Evolutionary conservation across 192 early-diverging fungal species (phyloP), one percentile per base, ranked within the genome.

Genomic region (Chytriomyces confervae): DNA sequence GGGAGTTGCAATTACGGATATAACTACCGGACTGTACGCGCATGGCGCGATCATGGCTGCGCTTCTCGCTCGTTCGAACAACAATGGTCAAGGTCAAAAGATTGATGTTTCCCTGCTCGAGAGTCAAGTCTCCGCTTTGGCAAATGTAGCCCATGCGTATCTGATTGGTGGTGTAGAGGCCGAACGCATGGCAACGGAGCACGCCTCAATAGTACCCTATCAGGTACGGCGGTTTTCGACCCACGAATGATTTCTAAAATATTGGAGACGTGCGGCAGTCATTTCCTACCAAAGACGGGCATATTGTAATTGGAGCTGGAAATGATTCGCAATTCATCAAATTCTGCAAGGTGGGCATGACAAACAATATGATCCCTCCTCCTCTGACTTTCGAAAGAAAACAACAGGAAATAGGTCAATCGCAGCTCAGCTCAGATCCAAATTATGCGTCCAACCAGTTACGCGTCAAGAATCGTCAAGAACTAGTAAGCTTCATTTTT

Each of bases 1-100:
- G 1, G 97, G 97, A 50, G 97, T 98, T 0, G 97, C 97, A 0
- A 95, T 98, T n/a, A 97, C 95, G 62, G 94, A 93, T 88, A 89
- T 88, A 66, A 81, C 78, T 24, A 86, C 65, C 7, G 95, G 95
- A 7, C 84, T 98, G 1, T 95, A 97, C 72, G 89, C 94, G 9
- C 93, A 97, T 66, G 94, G 94, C 18, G 94, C 95, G 0, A 93
- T 98, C 44, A 89, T 97, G 89, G 95, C 97, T 0, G 93, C 96
- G 1, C 62, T 98, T 5, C 71, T 95, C 10, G 82, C 90, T 20
- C 85, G 95, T n/a, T 67, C 81, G 11, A 77, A 70, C 5, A 94
- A 92, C 0, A 20, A 60, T 84, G 91, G 64, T 62, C 76, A 47
- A 6, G 97, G 96, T 0, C 95, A 97, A 79, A 92, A 93, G 29